phyloP scores from a whole-genome alignment of 495 filamentous ascomycete species.

The Lophiotrema nucula region DNA sequence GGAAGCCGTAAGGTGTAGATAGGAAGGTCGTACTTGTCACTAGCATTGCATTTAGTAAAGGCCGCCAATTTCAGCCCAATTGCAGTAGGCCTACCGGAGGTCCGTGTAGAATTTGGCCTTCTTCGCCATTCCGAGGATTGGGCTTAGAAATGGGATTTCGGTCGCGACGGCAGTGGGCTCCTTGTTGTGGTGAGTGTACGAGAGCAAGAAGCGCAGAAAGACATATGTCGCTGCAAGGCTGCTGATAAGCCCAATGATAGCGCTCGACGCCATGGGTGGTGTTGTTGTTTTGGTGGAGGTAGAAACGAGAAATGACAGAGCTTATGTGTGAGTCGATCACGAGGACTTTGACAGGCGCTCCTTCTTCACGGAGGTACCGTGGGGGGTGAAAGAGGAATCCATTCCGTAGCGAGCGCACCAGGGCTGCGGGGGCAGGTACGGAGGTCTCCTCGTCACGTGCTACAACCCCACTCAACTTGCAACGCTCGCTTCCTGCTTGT shows the following conservation, averaged over 20 bases:
- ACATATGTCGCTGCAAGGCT: conserved; percentile 3
- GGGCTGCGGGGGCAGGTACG: no score
- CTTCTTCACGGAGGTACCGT: no score
- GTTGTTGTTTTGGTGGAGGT: background rate
- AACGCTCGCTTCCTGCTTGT: no score
- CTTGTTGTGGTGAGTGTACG: conserved; percentile 12
- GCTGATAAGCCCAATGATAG: background rate
- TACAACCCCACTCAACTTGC: no score
- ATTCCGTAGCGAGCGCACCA: no score
- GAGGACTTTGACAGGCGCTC: no score
- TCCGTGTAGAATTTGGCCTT: conserved; percentile 19
- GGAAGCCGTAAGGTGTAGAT: conserved; percentile 44
- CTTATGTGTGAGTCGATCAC: background rate
- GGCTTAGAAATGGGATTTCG: conserved; percentile 15
- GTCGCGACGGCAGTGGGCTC: conserved; percentile 17
- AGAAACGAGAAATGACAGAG: background rate
- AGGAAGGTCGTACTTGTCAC: conserved; percentile 19
- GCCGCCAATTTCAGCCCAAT: no score
- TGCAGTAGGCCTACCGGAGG: conserved; percentile 6
- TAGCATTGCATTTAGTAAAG: conserved; percentile 1
- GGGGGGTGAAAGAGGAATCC: no score
- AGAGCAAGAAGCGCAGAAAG: conserved; percentile 11
- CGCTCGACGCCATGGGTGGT: conserved; percentile 7
- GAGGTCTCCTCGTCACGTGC: no score
- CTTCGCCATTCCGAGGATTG: conserved; percentile 22